Percentiles rank a stretch among this genome's conserved stretches.
Evolutionary conservation across 2,329 filamentous ascomycete species (phyloP).

Genomic region (Ophiocordyceps camponoti-saundersi): DNA sequence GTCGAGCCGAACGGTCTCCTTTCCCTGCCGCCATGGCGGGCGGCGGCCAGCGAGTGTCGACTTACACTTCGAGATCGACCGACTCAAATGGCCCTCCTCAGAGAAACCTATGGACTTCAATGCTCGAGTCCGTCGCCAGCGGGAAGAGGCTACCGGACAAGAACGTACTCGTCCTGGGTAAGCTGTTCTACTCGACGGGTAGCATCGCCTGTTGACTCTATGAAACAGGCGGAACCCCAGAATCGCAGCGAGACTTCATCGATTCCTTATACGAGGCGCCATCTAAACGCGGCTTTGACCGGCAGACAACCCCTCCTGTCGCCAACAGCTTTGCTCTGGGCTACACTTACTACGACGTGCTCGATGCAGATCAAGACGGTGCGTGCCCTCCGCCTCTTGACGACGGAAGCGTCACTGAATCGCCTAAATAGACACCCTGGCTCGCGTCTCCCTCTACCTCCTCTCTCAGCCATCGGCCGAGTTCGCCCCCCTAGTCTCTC

Average conservation of each 20-base stretch:
- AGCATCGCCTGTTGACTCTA: constrained; percentile 11
- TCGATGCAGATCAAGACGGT: constrained; percentile 90
- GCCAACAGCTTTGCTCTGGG: constrained; percentile 86
- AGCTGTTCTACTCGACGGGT: not conserved
- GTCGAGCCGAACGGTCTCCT: not conserved
- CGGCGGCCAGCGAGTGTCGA: constrained; percentile 39
- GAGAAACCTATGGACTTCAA: constrained; percentile 85
- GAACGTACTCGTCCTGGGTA: constrained; percentile 74
- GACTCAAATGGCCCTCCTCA: constrained; percentile 52
- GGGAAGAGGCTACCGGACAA: constrained; percentile 84
- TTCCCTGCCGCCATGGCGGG: constrained; percentile 24
- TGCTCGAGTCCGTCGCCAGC: constrained; percentile 80
- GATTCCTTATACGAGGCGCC: constrained; percentile 43
- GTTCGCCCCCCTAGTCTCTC: constrained; percentile 68
- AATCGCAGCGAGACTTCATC: constrained; percentile 72
- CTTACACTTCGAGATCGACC: constrained; percentile 38
- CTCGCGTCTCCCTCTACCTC: constrained; percentile 76
- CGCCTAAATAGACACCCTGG: constrained; percentile 57
- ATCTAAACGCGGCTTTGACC: constrained; percentile 33
- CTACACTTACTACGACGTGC: constrained; percentile 88
- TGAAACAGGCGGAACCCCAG: constrained; percentile 53
- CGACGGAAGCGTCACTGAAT: constrained; percentile 6
- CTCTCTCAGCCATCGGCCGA: constrained; percentile 71
- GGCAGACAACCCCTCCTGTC: constrained; percentile 54
- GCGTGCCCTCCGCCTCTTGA: constrained; percentile 6